Evolutionary conservation across 73 alveolate genomes (phyloP), one percentile per base, ranked within the genome.

Genomic region (Paramecium primaurelia): DNA sequence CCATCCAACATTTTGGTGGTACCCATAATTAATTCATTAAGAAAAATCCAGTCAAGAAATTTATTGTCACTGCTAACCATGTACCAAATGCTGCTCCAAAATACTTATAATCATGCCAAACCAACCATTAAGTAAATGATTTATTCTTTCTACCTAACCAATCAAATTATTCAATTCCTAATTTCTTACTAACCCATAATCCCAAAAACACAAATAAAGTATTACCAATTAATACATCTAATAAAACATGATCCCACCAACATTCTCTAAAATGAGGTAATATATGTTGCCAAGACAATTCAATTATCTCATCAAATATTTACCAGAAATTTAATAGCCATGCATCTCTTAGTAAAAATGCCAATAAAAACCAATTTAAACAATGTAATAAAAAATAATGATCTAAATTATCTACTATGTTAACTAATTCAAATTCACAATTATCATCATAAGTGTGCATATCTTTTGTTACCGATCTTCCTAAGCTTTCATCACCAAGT

Each of bases 211-310:
- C 96, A 25, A 98, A 98, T 1, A 96, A 40, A 58, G 96, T 77
- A 85, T 97, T 97, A 92, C 98, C 95, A n/a, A 97, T 95, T 58
- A 97, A 86, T 26, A 97, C 92, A 71, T 97, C 99, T 3, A 96
- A 59, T 25, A 97, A 84, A n/a, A 96, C 95, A 58, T 96, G 98
- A 94, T 97, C 99, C 99, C 99, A 97, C 99, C 99, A 97, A 88
- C 99, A 97, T 77, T 97, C 99, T 91, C 96, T 68, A 94, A 97
- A 97, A 75, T 96, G 96, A 22, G 98, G 98, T 34, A 97, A 94
- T 88, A 95, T 96, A 69, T 96, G 97, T 88, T 95, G 77, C 87
- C 96, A 95, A 14, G 98, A 93, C 54, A 97, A 75, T 92, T 97
- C 99, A 25, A 96, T 77, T 18, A 95, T 22, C 69, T 96, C 99